These are phyloP conservation scores for Serendipita sp. DNA, from an alignment of 768 basidiomycete genomes.

Conservation along the genomic window DNA sequence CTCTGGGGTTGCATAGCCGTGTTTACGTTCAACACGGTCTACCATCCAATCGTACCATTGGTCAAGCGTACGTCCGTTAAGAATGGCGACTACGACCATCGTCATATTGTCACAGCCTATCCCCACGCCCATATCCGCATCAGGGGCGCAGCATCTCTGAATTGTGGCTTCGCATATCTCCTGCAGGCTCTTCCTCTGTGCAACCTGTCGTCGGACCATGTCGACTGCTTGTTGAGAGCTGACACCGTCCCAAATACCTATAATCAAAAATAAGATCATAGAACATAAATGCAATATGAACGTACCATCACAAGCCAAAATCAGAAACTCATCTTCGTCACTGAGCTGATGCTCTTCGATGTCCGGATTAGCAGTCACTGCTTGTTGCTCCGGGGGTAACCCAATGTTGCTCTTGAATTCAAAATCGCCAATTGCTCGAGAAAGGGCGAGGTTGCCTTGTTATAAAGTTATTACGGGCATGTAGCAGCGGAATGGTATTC, in stretches of 20 bases:
- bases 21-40: constrained; percentile 57
- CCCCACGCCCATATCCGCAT: constrained; percentile 75
- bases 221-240: constrained; percentile 86
- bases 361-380: constrained; percentile 91
- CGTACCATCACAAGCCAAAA: constrained; percentile 94
- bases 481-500: constrained; percentile 13
- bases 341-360: constrained; percentile 65
- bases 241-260: constrained; percentile 98
- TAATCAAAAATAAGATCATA: neutral
- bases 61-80: constrained; percentile 73
- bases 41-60: constrained; percentile 87
- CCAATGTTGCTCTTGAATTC: constrained; percentile 92
- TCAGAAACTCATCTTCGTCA: constrained; percentile 86
- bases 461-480: neutral
- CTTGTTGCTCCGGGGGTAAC: constrained; percentile 71
- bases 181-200: constrained; percentile 58
- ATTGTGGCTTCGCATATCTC: constrained; percentile 84
- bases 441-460: constrained; percentile 84
- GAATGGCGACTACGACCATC: constrained; percentile 71
- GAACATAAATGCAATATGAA: constrained; percentile 9
- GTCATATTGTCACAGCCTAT: constrained; percentile 99
- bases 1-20: constrained; percentile 66
- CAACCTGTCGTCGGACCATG: constrained; percentile 65
- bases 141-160: constrained; percentile 85
- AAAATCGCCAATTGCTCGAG: constrained; percentile 91